Conservation (phyloP, 805 yeast species). For the Candida anglica region DNA sequence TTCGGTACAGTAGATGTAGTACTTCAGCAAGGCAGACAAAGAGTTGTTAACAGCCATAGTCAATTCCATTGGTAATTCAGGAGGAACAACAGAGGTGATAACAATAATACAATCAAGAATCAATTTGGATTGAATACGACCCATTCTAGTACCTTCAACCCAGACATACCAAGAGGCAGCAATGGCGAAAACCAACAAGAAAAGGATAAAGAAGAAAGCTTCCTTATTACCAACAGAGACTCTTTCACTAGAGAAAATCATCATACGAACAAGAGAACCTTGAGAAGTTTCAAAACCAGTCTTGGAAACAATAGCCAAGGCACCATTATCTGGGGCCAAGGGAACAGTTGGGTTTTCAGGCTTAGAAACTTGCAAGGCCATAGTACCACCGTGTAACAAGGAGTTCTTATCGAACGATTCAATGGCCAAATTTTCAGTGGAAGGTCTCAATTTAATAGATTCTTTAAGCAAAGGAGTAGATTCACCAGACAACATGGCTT, state of each 20-base stretch:
- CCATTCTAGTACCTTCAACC: conserved; percentile 96
- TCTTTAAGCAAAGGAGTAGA: conserved; percentile 95
- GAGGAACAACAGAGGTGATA: conserved; percentile 97
- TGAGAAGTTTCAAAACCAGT: conserved; percentile 99
- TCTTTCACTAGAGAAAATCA: conserved; percentile 95
- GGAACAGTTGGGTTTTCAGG: conserved; percentile 52
- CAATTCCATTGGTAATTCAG: conserved; percentile 97
- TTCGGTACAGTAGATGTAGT: conserved; percentile 92
- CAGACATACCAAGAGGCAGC: conserved; percentile 97
- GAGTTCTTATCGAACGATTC: conserved; percentile 90
- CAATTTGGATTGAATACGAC: conserved; percentile 90
- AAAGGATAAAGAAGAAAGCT: conserved; percentile 87
- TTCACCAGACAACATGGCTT: conserved; percentile 98
- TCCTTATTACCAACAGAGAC: conserved; percentile 95
- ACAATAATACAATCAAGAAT: conserved; percentile 94
- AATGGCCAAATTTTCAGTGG: conserved; percentile 59
- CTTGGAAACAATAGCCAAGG: conserved; percentile 81
- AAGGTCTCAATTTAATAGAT: conserved; percentile 80
- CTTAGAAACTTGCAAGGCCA: conserved; percentile 84
- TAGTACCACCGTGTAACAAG: conserved; percentile 91
- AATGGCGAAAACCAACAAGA: conserved; percentile 84
- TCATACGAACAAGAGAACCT: conserved; percentile 94
- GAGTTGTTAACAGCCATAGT: conserved; percentile 97
- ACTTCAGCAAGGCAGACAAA: conserved; percentile 80
- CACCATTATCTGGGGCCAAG: conserved; percentile 86